phyloP scores from a whole-genome alignment of 2,329 filamentous ascomycete species.

The Leptographium wingfieldii region DNA sequence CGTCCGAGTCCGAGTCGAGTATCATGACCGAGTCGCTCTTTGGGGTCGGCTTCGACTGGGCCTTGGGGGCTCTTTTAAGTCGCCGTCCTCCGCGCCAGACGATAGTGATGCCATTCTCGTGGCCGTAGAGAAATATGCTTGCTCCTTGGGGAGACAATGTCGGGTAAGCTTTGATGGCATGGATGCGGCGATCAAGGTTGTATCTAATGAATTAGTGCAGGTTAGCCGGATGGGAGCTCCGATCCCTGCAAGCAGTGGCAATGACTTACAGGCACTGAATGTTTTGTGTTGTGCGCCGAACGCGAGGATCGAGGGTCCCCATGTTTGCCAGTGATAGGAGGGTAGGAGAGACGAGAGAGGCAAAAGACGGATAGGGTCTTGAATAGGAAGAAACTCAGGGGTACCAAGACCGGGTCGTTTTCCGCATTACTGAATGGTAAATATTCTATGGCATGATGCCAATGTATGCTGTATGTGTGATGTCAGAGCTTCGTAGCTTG shows the following conservation, averaged over 20 bases:
- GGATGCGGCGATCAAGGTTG: conserved; percentile 42
- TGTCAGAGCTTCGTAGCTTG: background rate
- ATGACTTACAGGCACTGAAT: conserved; percentile 22
- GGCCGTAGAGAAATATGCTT: conserved; percentile 48
- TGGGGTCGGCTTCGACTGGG: conserved; percentile 8
- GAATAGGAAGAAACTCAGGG: background rate
- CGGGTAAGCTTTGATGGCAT: conserved; percentile 49
- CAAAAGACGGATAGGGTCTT: background rate
- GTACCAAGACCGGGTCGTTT: background rate
- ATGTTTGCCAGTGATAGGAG: background rate
- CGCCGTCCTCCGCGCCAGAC: conserved; percentile 49
- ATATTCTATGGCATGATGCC: background rate
- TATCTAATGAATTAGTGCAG: conserved; percentile 30
- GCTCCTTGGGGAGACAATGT: conserved; percentile 50
- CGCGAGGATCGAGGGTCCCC: conserved; percentile 17
- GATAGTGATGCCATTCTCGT: conserved; percentile 48
- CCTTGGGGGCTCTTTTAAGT: conserved; percentile 36
- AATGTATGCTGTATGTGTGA: no score
- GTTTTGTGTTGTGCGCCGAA: conserved; percentile 24
- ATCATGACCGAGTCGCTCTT: conserved; percentile 43
- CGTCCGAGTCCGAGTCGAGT: conserved; percentile 47
- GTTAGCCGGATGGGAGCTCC: background rate
- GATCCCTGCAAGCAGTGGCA: background rate
- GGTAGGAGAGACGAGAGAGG: background rate
- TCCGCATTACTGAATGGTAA: background rate